phyloP scores from a whole-genome alignment of 1,284 basidiomycete species.

The Paramarasmius palmivorus region DNA sequence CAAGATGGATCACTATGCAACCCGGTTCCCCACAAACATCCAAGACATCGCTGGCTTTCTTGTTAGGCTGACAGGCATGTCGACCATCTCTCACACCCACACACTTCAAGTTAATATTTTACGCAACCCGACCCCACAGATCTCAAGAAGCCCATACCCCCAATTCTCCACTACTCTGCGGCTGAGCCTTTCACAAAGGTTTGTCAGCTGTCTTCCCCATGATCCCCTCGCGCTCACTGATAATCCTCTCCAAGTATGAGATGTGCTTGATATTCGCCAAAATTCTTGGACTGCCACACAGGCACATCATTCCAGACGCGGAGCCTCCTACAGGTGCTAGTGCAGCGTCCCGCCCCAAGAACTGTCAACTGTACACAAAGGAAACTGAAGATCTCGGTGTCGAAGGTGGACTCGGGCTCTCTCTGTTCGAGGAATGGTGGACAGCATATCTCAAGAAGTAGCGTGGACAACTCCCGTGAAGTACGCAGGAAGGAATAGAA shows the following conservation, averaged over 20 bases:
- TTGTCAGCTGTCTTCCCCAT: too few species aligned
- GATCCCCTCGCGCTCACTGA: too few species aligned
- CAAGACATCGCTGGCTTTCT: slow-evolving; percentile 77
- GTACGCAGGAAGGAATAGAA: background rate
- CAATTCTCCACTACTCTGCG: slow-evolving; percentile 76
- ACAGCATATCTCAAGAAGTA: slow-evolving; percentile 18
- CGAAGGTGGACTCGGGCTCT: slow-evolving; percentile 58
- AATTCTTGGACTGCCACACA: slow-evolving; percentile 63
- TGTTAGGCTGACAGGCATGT: slow-evolving; percentile 61
- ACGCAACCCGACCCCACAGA: slow-evolving; percentile 34
- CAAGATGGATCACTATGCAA: slow-evolving; percentile 87
- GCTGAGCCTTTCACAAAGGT: slow-evolving; percentile 78
- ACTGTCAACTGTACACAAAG: slow-evolving; percentile 69
- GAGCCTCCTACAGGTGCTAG: slow-evolving; percentile 59
- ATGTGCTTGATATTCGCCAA: slow-evolving; percentile 77
- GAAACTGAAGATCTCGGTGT: slow-evolving; percentile 65
- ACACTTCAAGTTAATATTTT: background rate
- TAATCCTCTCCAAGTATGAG: too few species aligned
- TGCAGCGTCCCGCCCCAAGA: slow-evolving; percentile 66
- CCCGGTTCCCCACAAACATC: slow-evolving; percentile 79
- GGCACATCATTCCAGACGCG: slow-evolving; percentile 67
- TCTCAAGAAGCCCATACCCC: slow-evolving; percentile 48
- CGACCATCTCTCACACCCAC: background rate
- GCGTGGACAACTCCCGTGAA: too few species aligned
- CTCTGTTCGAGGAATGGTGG: slow-evolving; percentile 81